These are phyloP conservation scores for Lanmaoa rubissima DNA, from an alignment of 768 basidiomycete species.

Conservation along the genomic window DNA sequence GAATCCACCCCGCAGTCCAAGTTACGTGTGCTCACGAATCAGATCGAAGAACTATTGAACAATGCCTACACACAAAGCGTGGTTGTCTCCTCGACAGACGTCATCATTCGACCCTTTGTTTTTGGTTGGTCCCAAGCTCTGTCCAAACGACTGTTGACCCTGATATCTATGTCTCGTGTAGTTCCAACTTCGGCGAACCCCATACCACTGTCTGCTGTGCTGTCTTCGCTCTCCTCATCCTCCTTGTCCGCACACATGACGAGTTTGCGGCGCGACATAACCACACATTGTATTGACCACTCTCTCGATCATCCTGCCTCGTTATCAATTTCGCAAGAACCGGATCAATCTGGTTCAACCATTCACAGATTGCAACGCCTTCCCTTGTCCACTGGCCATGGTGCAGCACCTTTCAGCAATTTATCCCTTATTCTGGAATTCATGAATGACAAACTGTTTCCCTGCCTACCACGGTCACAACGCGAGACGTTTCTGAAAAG, in stretches of 20 bases:
- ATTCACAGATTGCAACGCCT: slow-evolving; percentile 49
- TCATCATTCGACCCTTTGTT: slow-evolving; percentile 53
- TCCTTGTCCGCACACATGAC: slow-evolving; percentile 56
- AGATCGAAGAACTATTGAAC: slow-evolving; percentile 67
- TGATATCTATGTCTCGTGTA: slow-evolving; percentile 27
- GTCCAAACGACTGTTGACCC: not conserved
- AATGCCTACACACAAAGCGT: slow-evolving; percentile 66
- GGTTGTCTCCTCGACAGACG: slow-evolving; percentile 44
- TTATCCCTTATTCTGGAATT: slow-evolving; percentile 61
- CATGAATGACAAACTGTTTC: slow-evolving; percentile 55
- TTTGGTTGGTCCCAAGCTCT: slow-evolving; percentile 41
- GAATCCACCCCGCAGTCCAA: slow-evolving; percentile 42
- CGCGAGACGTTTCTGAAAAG: slow-evolving; percentile 48
- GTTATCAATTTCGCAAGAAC: slow-evolving; percentile 37
- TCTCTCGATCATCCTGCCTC: slow-evolving; percentile 53
- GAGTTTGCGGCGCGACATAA: slow-evolving; percentile 64
- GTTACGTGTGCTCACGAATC: slow-evolving; percentile 53
- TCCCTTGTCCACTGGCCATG: slow-evolving; percentile 41
- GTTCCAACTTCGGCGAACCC: slow-evolving; percentile 55
- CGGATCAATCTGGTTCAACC: slow-evolving; percentile 30
- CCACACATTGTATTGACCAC: slow-evolving; percentile 55
- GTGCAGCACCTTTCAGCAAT: slow-evolving; percentile 46
- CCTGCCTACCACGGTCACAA: slow-evolving; percentile 50
- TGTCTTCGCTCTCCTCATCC: slow-evolving; percentile 56
- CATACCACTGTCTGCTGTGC: slow-evolving; percentile 51